phyloP scores from a whole-genome alignment of 164 flowering plant genomes.

The Santalum album region DNA sequence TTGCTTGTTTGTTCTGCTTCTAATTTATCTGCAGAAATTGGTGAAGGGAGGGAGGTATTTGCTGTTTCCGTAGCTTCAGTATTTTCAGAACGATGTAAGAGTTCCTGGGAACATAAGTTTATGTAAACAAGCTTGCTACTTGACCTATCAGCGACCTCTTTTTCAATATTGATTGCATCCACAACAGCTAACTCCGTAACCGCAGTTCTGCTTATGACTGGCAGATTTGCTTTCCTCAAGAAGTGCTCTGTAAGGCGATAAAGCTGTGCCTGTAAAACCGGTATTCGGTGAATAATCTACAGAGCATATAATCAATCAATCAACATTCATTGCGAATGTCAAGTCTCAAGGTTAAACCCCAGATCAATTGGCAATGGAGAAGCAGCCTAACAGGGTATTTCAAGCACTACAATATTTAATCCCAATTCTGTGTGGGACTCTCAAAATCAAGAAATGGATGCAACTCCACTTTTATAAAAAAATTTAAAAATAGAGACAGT shows the following conservation, averaged over 20 bases:
- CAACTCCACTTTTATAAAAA: too few species aligned
- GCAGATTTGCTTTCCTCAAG: slow-evolving; percentile 56
- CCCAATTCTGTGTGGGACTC: too few species aligned
- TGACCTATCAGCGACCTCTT: slow-evolving; percentile 62
- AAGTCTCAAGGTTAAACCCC: too few species aligned
- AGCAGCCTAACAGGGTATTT: too few species aligned
- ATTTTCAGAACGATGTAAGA: slow-evolving; percentile 36
- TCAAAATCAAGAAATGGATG: too few species aligned
- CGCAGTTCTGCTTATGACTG: slow-evolving; percentile 60
- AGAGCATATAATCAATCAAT: background rate
- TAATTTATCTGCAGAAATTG: slow-evolving; percentile 9
- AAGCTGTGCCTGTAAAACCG: slow-evolving; percentile 66
- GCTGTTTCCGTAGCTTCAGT: slow-evolving; percentile 19
- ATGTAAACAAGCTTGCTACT: slow-evolving; percentile 79
- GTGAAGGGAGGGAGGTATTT: slow-evolving; percentile 14
- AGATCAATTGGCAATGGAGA: too few species aligned
- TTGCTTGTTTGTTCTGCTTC: slow-evolving; percentile 16
- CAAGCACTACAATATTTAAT: too few species aligned
- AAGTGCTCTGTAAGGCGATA: slow-evolving; percentile 77
- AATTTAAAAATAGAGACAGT: too few species aligned
- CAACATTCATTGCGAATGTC: background rate
- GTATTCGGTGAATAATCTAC: background rate
- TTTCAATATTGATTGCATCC: slow-evolving; percentile 89
- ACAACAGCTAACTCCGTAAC: slow-evolving; percentile 89
- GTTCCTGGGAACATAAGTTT: slow-evolving; percentile 78